These are phyloP conservation scores for Aphanomyces astaci DNA, from an alignment of 352 stramenopile genomes.

Conservation along the genomic window DNA sequence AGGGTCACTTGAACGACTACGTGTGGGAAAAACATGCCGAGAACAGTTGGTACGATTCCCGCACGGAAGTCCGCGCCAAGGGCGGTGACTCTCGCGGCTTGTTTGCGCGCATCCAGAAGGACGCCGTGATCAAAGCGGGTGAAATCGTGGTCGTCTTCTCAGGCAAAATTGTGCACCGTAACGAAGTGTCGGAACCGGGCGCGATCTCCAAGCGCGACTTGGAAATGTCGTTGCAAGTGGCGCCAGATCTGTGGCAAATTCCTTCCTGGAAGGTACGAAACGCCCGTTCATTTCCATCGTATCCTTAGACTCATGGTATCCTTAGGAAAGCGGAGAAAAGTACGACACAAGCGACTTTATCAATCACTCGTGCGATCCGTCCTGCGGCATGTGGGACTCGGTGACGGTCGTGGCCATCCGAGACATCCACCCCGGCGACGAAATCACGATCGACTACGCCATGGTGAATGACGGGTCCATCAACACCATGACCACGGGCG, in stretches of 20 bases:
- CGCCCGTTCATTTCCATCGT: too few relatives aligned
- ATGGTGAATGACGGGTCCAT: constrained; percentile 5
- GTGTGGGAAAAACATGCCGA: constrained; percentile 22
- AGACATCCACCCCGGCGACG: constrained; percentile 21
- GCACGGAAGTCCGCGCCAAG: constrained; percentile 14
- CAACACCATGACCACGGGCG: not conserved
- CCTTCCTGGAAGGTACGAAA: constrained; percentile 21
- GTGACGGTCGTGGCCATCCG: constrained; percentile 18
- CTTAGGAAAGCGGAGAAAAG: constrained; percentile 21
- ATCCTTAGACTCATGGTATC: not conserved
- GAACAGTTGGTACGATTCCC: constrained; percentile 22
- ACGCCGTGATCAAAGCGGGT: constrained; percentile 16
- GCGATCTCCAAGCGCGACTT: constrained; percentile 23
- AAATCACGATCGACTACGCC: constrained; percentile 25
- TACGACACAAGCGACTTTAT: constrained; percentile 23
- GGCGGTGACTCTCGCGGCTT: not conserved
- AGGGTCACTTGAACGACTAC: constrained; percentile 21
- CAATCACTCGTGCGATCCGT: constrained; percentile 24
- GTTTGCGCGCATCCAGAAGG: constrained; percentile 22
- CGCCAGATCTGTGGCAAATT: constrained; percentile 21
- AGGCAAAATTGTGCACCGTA: constrained; percentile 21
- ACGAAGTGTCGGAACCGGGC: constrained; percentile 10
- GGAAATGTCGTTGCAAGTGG: constrained; percentile 23
- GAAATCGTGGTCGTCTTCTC: constrained; percentile 23
- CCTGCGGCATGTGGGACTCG: constrained; percentile 28